Conservation (phyloP, 805 yeast species). For the Nakazawaea ernobii region DNA sequence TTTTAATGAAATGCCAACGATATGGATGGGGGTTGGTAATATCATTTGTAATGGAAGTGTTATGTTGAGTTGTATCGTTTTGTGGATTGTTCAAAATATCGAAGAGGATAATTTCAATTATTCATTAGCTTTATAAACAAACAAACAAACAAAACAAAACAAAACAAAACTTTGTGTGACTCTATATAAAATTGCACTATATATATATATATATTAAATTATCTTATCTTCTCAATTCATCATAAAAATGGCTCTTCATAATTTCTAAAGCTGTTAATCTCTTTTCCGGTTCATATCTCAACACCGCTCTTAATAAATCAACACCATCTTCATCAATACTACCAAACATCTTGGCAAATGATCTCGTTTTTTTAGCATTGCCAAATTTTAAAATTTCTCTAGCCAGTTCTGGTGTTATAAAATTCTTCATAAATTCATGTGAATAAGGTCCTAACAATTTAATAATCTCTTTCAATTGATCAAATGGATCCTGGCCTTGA, state of each 20-base stretch:
- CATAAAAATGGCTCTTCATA: slow-evolving; percentile 83
- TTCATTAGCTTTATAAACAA: slow-evolving; percentile 63
- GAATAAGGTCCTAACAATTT: slow-evolving; percentile 85
- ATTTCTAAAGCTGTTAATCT: slow-evolving; percentile 80
- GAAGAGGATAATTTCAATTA: slow-evolving; percentile 90
- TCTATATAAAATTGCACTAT: not conserved
- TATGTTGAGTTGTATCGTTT: slow-evolving; percentile 80
- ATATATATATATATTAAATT: slow-evolving; percentile 19
- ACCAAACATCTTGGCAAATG: slow-evolving; percentile 31
- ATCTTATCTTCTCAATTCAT: slow-evolving; percentile 63
- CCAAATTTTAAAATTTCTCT: slow-evolving; percentile 4
- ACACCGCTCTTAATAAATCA: slow-evolving; percentile 72
- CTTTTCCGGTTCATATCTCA: slow-evolving; percentile 85
- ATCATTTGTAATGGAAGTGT: slow-evolving; percentile 73
- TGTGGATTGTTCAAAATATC: slow-evolving; percentile 93
- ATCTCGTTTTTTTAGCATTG: slow-evolving; percentile 9
- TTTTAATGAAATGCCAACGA: slow-evolving; percentile 71
- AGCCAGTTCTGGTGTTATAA: slow-evolving; percentile 6
- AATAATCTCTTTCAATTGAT: slow-evolving; percentile 86
- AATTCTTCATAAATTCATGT: slow-evolving; percentile 5
- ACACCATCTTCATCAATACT: slow-evolving; percentile 78
- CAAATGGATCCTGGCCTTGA: slow-evolving; percentile 85
- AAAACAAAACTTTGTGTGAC: slow-evolving; percentile 18
- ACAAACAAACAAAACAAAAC: not conserved
- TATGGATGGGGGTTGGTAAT: slow-evolving; percentile 91